phyloP scores from a whole-genome alignment of 352 stramenopile genomes.

The Plasmopara viticola region DNA sequence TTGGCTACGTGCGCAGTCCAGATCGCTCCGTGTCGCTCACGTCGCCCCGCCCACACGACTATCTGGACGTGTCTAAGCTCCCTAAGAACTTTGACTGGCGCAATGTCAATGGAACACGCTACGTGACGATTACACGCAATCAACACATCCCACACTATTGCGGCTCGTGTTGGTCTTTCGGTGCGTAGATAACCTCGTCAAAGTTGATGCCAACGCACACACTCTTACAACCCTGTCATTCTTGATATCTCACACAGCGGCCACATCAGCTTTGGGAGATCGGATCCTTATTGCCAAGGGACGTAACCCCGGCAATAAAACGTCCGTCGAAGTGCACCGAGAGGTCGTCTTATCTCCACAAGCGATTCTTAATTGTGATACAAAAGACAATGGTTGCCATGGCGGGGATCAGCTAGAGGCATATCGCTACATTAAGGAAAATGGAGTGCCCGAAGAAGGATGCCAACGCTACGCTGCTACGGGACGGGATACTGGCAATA shows the following conservation, averaged over 20 bases:
- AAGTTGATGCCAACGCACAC: slow-evolving; percentile 8
- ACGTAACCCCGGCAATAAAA: slow-evolving; percentile 39
- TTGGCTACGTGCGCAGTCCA: slow-evolving; percentile 63
- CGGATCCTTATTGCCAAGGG: slow-evolving; percentile 81
- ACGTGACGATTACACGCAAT: slow-evolving; percentile 79
- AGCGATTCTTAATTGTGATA: slow-evolving; percentile 85
- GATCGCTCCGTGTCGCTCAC: slow-evolving; percentile 66
- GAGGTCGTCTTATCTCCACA: slow-evolving; percentile 82
- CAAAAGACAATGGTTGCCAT: slow-evolving; percentile 86
- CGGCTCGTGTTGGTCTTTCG: slow-evolving; percentile 85
- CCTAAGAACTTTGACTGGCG: slow-evolving; percentile 94
- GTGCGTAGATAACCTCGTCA: slow-evolving; percentile 22
- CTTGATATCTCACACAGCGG: slow-evolving; percentile 28
- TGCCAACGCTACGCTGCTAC: slow-evolving; percentile 92
- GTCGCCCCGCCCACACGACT: slow-evolving; percentile 56
- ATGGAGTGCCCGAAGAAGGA: slow-evolving; percentile 91
- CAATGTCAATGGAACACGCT: slow-evolving; percentile 75
- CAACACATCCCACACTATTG: slow-evolving; percentile 87
- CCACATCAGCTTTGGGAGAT: slow-evolving; percentile 82
- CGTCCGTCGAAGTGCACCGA: slow-evolving; percentile 55
- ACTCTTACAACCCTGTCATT: slow-evolving; percentile 1
- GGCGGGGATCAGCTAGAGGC: slow-evolving; percentile 88
- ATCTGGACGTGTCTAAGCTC: slow-evolving; percentile 59
- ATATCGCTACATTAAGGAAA: slow-evolving; percentile 90
- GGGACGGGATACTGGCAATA: slow-evolving; percentile 85